Base-by-base conservation (phyloP, 2,329 filamentous ascomycete species). In the Fusarium miscanthi region DNA sequence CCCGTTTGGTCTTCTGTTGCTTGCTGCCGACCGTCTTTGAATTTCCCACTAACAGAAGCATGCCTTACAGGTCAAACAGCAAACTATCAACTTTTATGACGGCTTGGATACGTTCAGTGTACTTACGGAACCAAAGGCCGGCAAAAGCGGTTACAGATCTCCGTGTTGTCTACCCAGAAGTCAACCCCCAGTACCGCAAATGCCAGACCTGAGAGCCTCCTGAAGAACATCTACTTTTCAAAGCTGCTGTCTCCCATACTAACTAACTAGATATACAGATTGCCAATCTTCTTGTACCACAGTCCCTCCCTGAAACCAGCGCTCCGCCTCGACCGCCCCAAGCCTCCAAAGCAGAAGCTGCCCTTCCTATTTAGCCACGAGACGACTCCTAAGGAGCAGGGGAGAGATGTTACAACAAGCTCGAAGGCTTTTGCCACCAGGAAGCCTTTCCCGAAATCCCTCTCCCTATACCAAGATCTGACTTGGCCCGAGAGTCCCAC, bases 351-450 rank as follows among this genome's bases (percentile, higher is more conserved):
- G 17, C 19, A 10, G 35, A 25, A 17, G 9, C n/a, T 19, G 8
- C 7, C 23, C 33, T 14, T 8, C n/a, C 33, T 21, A 4, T 6
- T n/a, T 23, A 35, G 16, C 10, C 33, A 27, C 31, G 27, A 49
- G 23, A n/a, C 41, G 16, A 25, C 2, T 1, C 17, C 3, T 11
- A 16, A 21, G 17, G 10, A 35, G 0, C 3, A 16, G 27, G 9
- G 8, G 17, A 17, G 11, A 3, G 8, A 17, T 2, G 2, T 4
- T 5, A 27, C 6, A n/a, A 12, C 14, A 7, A 1, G 4, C 2
- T 13, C 4, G 6, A 33, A 25, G 12, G 9, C 1, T 1, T 6
- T 17, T 5, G 3, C 8, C 13, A 27, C 4, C 8, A n/a, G 2
- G 2, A 9, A n/a, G 14, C 33, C 13, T 16, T 27, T 37, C 9